Evolutionary conservation across 495 filamentous ascomycete genomes (phyloP), one percentile per base, ranked within the genome.

Genomic region (Bathelium albidoporum): DNA sequence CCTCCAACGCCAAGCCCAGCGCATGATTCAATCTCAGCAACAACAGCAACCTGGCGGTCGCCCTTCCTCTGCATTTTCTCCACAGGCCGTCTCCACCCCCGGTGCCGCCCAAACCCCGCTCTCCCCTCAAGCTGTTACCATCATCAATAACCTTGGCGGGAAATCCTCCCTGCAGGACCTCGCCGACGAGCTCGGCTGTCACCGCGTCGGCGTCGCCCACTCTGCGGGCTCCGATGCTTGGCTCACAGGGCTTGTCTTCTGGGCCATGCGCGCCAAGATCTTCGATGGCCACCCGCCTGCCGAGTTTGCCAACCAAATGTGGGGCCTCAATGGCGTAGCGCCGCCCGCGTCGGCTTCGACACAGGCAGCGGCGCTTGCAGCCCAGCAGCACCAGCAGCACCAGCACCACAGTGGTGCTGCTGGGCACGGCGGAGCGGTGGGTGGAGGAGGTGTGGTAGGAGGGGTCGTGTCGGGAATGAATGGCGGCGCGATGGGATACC

Each of bases 131-230:
- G 85, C 83, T 2, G 77, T 78, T 14, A 86, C 87, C 65, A 86
- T 94, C 59, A 77, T 97, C 64, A 78, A 84, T 58, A 88, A 87
- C 62, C 85, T 95, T 24, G 89, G 90, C 62, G 84, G 87, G 61
- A 96, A 96, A 72, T 89, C 88, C 0, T 90, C 91, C 10, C 80
- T 98, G 26, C 91, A 97, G 72, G 89, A 92, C 70, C 89, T 98
- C 65, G 94, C 92, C 1, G 94, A 98, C 53, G 87, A 91, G 61
- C 85, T 98, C 58, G 90, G 90, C 65, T 84, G 96, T 61, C 90
- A 91, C 76, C 82, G 94, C 52, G 78, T 93, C 29, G 94, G 94
- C 22, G 81, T 82, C 22, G 87, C 89, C 58, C 95, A 98, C 74
- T 89, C 92, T 71, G 92, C 91, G 14, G 94, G 95, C 1, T 90